These are phyloP conservation scores for Mrakiaceae sp. DNA, from an alignment of 1,284 basidiomycete genomes.

Conservation along the genomic window DNA sequence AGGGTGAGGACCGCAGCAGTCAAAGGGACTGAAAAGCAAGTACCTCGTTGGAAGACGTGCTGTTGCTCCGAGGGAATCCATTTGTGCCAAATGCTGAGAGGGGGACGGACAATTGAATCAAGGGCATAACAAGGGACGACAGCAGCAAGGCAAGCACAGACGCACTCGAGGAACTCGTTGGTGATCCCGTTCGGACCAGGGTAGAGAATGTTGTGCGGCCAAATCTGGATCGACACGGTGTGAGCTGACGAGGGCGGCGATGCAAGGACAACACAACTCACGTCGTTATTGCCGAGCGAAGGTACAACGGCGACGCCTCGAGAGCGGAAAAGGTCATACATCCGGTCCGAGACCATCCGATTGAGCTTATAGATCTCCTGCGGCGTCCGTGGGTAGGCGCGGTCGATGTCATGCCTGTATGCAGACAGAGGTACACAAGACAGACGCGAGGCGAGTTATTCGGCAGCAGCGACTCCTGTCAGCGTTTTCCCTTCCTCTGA, in stretches of 20 bases:
- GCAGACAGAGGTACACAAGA: not conserved
- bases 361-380: constrained; percentile 73
- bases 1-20: constrained; percentile 19
- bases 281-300: constrained; percentile 78
- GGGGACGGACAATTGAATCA: constrained; percentile 15
- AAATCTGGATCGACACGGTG: not conserved
- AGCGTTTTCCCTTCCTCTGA: not conserved
- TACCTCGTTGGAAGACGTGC: constrained; percentile 46
- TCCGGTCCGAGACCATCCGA: constrained; percentile 52
- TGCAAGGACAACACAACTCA: constrained; percentile 36
- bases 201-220: constrained; percentile 45
- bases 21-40: not conserved
- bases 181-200: constrained; percentile 71
- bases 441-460: not conserved
- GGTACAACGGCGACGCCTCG: constrained; percentile 72
- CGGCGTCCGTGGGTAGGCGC: constrained; percentile 61
- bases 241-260: not conserved
- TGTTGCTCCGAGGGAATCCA: constrained; percentile 63
- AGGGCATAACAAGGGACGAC: not conserved
- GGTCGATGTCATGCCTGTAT: constrained; percentile 75
- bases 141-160: not conserved
- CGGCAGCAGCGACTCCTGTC: not conserved
- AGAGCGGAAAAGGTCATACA: constrained; percentile 55
- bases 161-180: constrained; percentile 56
- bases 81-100: constrained; percentile 59